Evolutionary conservation across 2,329 filamentous ascomycete species (phyloP).

Genomic region (Ophiobolus disseminans): DNA sequence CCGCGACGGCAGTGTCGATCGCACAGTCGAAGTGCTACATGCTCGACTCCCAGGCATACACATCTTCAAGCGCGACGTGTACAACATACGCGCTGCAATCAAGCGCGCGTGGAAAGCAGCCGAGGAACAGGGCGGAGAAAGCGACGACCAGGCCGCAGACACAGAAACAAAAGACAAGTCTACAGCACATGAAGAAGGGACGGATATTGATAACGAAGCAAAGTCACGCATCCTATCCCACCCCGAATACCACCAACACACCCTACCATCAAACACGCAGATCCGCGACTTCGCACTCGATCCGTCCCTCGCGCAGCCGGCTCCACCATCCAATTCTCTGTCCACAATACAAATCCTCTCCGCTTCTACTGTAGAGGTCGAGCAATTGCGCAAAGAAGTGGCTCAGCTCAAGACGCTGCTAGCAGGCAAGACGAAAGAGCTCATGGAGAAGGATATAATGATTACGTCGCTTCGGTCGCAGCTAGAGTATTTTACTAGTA

Average conservation of each 20-base stretch:
- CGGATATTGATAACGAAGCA: neutral
- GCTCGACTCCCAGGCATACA: constrained; percentile 39
- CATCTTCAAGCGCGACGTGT: constrained; percentile 47
- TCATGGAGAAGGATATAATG: constrained; percentile 35
- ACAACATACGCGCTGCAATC: constrained; percentile 46
- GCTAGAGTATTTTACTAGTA: constrained; percentile 34
- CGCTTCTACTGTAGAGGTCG: constrained; percentile 18
- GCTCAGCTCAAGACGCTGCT: constrained; percentile 27
- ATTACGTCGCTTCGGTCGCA: constrained; percentile 36
- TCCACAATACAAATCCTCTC: constrained; percentile 1
- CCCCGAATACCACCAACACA: constrained; percentile 5
- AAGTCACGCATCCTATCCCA: neutral
- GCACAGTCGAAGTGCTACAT: constrained; percentile 41
- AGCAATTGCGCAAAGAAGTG: constrained; percentile 32
- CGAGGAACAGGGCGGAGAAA: constrained; percentile 33
- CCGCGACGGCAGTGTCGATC: constrained; percentile 40
- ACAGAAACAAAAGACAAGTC: constrained; percentile 3
- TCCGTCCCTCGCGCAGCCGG: constrained; percentile 26
- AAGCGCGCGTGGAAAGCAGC: constrained; percentile 40
- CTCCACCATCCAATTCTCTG: constrained; percentile 22
- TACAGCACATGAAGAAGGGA: neutral
- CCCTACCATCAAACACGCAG: neutral
- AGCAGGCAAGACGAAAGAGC: constrained; percentile 28
- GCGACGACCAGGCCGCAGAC: constrained; percentile 19
- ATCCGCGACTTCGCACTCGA: constrained; percentile 20